Conservation (phyloP, 129 eudicot genomes). For the Centella asiatica region DNA sequence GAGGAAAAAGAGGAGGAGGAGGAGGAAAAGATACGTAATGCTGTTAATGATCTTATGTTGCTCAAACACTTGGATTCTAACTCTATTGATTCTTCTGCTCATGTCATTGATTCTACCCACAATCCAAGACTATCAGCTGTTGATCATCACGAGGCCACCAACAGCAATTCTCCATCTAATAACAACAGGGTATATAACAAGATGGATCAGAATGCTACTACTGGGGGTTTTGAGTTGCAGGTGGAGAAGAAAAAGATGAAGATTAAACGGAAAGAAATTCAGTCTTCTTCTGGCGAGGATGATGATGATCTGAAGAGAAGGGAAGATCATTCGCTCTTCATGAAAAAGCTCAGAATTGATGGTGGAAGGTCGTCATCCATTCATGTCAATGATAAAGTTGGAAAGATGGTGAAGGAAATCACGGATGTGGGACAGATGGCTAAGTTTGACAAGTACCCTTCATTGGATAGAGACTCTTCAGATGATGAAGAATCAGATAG, state of each 20-base stretch:
- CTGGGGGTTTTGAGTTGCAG: background rate
- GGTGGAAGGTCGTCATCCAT: background rate
- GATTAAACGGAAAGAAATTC: background rate
- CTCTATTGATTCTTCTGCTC: background rate
- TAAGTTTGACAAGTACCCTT: background rate
- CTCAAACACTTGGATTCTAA: conserved; percentile 22
- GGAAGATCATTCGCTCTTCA: no score
- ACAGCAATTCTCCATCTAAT: conserved; percentile 16
- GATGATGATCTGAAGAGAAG: background rate
- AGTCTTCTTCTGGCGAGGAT: background rate
- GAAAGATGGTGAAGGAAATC: background rate
- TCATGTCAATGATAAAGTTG: no score
- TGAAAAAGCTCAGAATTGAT: background rate
- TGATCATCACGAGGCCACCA: conserved; percentile 16
- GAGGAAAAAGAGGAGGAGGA: conserved; percentile 13
- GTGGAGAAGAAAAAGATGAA: conserved; percentile 4
- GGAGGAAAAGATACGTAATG: conserved; percentile 19
- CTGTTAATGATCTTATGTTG: conserved; percentile 31
- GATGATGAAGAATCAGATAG: background rate
- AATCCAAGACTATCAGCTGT: background rate
- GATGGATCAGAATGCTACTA: background rate
- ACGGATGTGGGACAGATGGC: background rate
- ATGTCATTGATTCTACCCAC: background rate
- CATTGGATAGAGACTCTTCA: background rate
- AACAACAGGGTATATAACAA: background rate